Evolutionary conservation across 352 stramenopile genomes (phyloP), one percentile per base, ranked within the genome.

Genomic region (Globisporangium barbulae): DNA sequence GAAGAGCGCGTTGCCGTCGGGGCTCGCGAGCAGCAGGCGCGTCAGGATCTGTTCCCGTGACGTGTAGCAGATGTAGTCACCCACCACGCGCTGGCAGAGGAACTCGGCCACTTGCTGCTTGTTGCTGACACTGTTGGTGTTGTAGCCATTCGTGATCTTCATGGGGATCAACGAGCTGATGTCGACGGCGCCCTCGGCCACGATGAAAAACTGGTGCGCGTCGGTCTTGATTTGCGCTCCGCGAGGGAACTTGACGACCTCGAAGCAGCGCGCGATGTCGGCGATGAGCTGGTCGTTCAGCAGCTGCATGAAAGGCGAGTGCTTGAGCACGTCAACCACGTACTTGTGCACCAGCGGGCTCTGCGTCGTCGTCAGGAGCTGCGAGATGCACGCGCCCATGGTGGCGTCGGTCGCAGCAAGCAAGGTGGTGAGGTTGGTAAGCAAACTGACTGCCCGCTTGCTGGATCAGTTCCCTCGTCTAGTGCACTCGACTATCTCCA

Each of bases 271-370:
- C 5, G 78, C 77, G 28, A 91, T 67, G 42, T 89, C 79, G 15
- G 74, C 60, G 25, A 85, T 59, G 53, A 76, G 68, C 33, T 73
- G 74, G 2, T 75, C 71, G 68, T 89, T 76, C 70, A 91, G 77
- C 63, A 89, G 79, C 61, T 83, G 77, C 69, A 88, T 85, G 64
- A 88, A 89, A 28, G 79, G 78, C 41, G 79, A 65, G 56, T 80
- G 83, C 58, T 80, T 75, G 21, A 89, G 71, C 53, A 73, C 76
- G 31, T 79, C 68, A 17, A 74, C 56, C 44, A 81, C 56, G 53
- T 74, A 52, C 22, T 73, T 78, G 47, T 67, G 52, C 44, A 53
- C 25, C 22, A 37, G 62, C 30, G 47, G 25, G 22, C 44, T 73
- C 58, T 52, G 53, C 53, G 42, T 53, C 13, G n/a, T 47, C 22